phyloP scores from a whole-genome alignment of 106 monocot genomes.

The Dioscorea dumetorum region DNA sequence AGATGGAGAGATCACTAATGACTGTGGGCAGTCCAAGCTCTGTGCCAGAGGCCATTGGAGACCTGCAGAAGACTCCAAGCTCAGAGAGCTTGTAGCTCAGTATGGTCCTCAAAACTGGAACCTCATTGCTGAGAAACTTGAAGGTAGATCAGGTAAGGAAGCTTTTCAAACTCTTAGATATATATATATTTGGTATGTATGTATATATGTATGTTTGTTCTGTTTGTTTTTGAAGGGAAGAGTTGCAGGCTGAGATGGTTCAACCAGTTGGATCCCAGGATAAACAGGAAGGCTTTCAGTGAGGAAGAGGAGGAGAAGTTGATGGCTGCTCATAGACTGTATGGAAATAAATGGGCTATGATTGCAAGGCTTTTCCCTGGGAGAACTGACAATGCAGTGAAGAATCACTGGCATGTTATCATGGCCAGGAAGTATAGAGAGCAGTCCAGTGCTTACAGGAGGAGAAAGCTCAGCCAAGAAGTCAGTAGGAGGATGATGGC shows the following conservation, averaged over 20 bases:
- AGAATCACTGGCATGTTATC: slow-evolving; percentile 97
- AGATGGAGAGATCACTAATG: not conserved
- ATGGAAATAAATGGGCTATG: slow-evolving; percentile 92
- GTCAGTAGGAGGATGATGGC: slow-evolving; percentile 20
- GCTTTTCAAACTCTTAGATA: too few relatives aligned
- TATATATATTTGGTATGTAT: too few relatives aligned
- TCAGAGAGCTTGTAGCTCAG: slow-evolving; percentile 71
- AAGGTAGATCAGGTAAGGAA: slow-evolving; percentile 71
- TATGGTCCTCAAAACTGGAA: slow-evolving; percentile 98
- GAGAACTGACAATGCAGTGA: slow-evolving; percentile 84
- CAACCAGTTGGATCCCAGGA: slow-evolving; percentile 92
- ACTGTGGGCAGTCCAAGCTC: slow-evolving; percentile 53
- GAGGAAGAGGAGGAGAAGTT: slow-evolving; percentile 90
- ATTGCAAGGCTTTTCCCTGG: slow-evolving; percentile 87
- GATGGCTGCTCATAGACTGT: slow-evolving; percentile 76
- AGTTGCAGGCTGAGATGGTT: slow-evolving; percentile 94
- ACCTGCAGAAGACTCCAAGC: slow-evolving; percentile 85
- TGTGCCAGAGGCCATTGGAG: slow-evolving; percentile 87
- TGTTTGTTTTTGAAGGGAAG: slow-evolving; percentile 39
- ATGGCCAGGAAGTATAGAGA: slow-evolving; percentile 91
- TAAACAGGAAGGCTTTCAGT: slow-evolving; percentile 72
- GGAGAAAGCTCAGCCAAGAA: slow-evolving; percentile 38
- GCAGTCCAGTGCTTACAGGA: slow-evolving; percentile 52
- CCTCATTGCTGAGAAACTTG: slow-evolving; percentile 85
- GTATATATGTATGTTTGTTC: too few relatives aligned